Evolutionary conservation across 768 basidiomycete species (phyloP).

Genomic region (Amanita molliuscula): DNA sequence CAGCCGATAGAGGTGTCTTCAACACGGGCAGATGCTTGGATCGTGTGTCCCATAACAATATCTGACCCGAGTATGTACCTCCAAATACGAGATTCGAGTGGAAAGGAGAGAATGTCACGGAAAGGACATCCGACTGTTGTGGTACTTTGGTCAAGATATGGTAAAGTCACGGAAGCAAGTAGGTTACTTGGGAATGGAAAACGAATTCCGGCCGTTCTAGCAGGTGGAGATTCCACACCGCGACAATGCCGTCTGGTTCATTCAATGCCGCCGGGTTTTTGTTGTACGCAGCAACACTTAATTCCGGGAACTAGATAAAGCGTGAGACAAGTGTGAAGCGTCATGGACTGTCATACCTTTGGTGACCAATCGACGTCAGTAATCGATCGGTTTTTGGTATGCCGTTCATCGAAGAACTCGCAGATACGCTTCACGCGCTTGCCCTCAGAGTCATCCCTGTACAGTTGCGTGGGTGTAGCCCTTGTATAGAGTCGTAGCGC

Average conservation of each 20-base stretch:
- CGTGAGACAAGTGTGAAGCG: background rate
- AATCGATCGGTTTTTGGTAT: conserved; percentile 88
- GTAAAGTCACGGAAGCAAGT: conserved; percentile 3
- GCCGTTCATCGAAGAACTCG: conserved; percentile 85
- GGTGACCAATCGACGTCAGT: conserved; percentile 98
- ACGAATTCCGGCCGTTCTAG: conserved; percentile 95
- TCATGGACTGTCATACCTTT: conserved; percentile 43
- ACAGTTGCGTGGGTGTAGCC: background rate
- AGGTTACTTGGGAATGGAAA: conserved; percentile 87
- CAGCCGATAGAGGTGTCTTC: conserved; percentile 92
- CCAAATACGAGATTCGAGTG: conserved; percentile 96
- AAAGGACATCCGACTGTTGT: conserved; percentile 88
- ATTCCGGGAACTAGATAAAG: conserved; percentile 74
- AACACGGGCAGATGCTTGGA: conserved; percentile 93
- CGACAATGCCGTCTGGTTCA: conserved; percentile 95
- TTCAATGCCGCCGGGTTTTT: conserved; percentile 90
- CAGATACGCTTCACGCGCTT: conserved; percentile 89
- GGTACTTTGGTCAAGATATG: conserved; percentile 8
- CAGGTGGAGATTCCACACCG: conserved; percentile 95
- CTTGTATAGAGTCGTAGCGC: background rate
- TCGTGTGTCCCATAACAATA: conserved; percentile 95
- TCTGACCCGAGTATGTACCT: conserved; percentile 98
- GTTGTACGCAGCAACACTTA: conserved; percentile 94
- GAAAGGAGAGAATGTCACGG: conserved; percentile 94
- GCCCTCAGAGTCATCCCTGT: conserved; percentile 84